Evolutionary conservation across 164 flowering plant genomes (phyloP).

Genomic region (Pachysandra terminalis): DNA sequence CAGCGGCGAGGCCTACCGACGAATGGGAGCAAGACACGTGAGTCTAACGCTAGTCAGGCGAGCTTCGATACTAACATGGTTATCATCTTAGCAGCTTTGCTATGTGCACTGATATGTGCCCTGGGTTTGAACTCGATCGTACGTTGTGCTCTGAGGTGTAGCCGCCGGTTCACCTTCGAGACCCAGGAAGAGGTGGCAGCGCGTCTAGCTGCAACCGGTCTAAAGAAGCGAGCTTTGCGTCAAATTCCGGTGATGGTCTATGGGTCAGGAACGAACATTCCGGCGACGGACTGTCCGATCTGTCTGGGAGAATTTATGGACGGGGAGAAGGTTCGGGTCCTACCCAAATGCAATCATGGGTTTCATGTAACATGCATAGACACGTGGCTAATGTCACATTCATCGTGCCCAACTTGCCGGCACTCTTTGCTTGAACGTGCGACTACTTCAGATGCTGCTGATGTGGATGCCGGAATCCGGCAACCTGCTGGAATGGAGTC

Average conservation of each 20-base stretch:
- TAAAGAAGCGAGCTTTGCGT: conserved; percentile 47
- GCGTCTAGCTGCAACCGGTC: conserved; percentile 39
- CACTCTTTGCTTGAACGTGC: conserved; percentile 38
- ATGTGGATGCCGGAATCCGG: conserved; percentile 8
- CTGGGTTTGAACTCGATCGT: conserved; percentile 66
- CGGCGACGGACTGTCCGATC: conserved; percentile 66
- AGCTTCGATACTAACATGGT: conserved; percentile 83
- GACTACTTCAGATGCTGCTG: conserved; percentile 2
- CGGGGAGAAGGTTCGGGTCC: conserved; percentile 64
- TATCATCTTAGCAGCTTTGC: conserved; percentile 59
- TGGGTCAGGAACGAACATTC: conserved; percentile 30
- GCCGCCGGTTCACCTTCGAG: conserved; percentile 34
- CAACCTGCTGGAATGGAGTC: conserved; percentile 10
- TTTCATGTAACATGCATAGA: conserved; percentile 73
- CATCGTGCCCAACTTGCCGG: conserved; percentile 77
- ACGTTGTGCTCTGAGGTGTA: conserved; percentile 52
- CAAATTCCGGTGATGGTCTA: conserved; percentile 63
- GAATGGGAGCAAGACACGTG: conserved; percentile 19
- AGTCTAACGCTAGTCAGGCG: conserved; percentile 26
- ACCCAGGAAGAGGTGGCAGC: conserved; percentile 28
- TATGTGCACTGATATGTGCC: conserved; percentile 64
- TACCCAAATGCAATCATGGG: conserved; percentile 66
- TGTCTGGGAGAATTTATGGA: conserved; percentile 66
- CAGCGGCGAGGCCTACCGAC: not conserved
- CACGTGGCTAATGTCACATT: conserved; percentile 63